Base-by-base conservation (phyloP, 78 protist genomes). In the Tieghemostelium lacteum region DNA sequence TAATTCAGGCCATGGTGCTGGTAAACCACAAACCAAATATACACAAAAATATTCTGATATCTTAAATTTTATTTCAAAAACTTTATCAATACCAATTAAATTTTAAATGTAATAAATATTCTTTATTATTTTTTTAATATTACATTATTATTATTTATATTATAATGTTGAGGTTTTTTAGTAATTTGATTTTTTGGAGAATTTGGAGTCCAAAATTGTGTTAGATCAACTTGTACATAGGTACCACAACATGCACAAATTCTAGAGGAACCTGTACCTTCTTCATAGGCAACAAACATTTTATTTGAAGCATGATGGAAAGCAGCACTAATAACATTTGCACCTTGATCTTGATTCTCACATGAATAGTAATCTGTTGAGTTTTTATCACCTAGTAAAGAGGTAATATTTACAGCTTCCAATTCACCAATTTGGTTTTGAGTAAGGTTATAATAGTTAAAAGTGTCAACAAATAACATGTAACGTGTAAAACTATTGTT, bases 1-100 rank as follows among this genome's bases (percentile, higher is more conserved):
- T 33, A 74, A 94, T 24, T 74, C 92, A 28, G 95, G 95, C 20
- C 95, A 92, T 49, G 95, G 95, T 29, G 95, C 92, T 24, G 95
- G 95, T n/a, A 75, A 75, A 37, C 86, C 92, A 34, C 34, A 74
- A n/a, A 31, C 63, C 12, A 85, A 71, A 33, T 37, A 24, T n/a
- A 52, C 49, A 0, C 3, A n/a, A 24, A 76, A 75, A 45, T 39
- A 26, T 0, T 71, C 62, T 64, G 40, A 74, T 14, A 60, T 55
- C 6, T 66, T 55, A 3, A 55, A 49, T 49, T 86, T 86, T 69
- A 72, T 86, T 45, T 49, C 80, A 36, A 78, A 67, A 40, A 37
- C 65, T n/a, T n/a, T n/a, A n/a, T n/a, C n/a, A n/a, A n/a, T n/a
- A n/a, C n/a, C n/a, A n/a, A n/a, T n/a, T n/a, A n/a, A n/a, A n/a